Percentiles rank a stretch among this genome's conserved stretches.
Conservation (phyloP, 352 stramenopile genomes). For the Phytophthora sp. region DNA sequence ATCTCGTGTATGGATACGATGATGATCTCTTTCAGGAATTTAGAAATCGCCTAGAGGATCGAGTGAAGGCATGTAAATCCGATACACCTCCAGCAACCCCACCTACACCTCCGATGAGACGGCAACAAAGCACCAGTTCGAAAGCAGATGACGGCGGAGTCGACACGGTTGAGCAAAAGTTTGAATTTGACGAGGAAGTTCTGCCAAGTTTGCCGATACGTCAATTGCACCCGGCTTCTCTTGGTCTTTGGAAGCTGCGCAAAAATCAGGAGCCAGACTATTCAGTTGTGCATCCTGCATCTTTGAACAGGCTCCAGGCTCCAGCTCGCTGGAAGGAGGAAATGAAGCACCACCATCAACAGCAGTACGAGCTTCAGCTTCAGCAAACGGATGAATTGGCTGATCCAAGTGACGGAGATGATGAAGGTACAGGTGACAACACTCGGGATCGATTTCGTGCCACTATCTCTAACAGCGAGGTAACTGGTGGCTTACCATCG, state of each 20-base stretch:
- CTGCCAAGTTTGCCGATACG: constrained; percentile 41
- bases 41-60: constrained; percentile 42
- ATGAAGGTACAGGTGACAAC: constrained; percentile 28
- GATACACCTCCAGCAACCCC: constrained; percentile 15
- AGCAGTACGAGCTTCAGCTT: constrained; percentile 33
- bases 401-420: constrained; percentile 26
- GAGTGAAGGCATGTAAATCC: constrained; percentile 24
- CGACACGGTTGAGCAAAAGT: constrained; percentile 18
- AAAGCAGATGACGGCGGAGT: constrained; percentile 18
- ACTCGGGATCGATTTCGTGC: constrained; percentile 6
- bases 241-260: constrained; percentile 64
- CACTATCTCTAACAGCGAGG: constrained; percentile 31
- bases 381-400: constrained; percentile 31
- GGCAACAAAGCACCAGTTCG: constrained; percentile 12
- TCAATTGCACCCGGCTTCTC: constrained; percentile 64
- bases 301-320: constrained; percentile 30
- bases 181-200: constrained; percentile 38
- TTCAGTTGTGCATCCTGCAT: constrained; percentile 51
- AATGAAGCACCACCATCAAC: constrained; percentile 30
- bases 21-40: constrained; percentile 74
- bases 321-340: constrained; percentile 57
- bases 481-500: constrained; percentile 33
- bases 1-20: constrained; percentile 82
- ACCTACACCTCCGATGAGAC: constrained; percentile 15
- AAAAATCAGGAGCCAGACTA: constrained; percentile 57